Conservation (phyloP, 2,329 filamentous ascomycete species). For the Talaromyces piceae region DNA sequence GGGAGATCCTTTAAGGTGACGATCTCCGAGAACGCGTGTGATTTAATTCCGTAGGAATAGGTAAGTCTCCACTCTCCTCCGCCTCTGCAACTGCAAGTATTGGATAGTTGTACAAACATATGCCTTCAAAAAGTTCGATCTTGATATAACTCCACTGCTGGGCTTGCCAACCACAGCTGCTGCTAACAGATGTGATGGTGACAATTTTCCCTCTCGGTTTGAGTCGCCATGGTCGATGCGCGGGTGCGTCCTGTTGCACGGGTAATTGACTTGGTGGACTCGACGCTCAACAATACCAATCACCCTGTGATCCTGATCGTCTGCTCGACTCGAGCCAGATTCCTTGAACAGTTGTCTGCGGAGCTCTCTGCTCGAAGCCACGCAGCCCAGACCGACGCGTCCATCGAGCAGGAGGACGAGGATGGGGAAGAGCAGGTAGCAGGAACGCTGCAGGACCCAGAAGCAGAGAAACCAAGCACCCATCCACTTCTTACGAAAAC, state of each 20-base stretch:
- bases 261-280: constrained; percentile 50
- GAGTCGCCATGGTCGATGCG: constrained; percentile 7
- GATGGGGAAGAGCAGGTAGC: too few relatives aligned
- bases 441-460: background rate
- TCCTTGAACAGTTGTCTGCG: constrained; percentile 52
- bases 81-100: background rate
- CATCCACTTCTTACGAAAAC: constrained; percentile 53
- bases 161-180: background rate
- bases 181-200: background rate
- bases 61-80: background rate
- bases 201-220: background rate
- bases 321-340: constrained; percentile 58
- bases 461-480: background rate
- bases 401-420: background rate
- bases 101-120: too few relatives aligned
- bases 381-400: constrained; percentile 1
- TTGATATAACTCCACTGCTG: background rate
- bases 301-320: constrained; percentile 62
- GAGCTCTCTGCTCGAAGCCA: constrained; percentile 31
- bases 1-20: background rate
- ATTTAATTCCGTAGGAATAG: background rate
- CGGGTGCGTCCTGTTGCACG: constrained; percentile 36
- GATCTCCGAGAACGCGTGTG: background rate
- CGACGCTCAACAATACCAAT: constrained; percentile 51
- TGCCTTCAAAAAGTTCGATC: too few relatives aligned